Conservation (phyloP, 345 rosid species). For the Citrus sp. region DNA sequence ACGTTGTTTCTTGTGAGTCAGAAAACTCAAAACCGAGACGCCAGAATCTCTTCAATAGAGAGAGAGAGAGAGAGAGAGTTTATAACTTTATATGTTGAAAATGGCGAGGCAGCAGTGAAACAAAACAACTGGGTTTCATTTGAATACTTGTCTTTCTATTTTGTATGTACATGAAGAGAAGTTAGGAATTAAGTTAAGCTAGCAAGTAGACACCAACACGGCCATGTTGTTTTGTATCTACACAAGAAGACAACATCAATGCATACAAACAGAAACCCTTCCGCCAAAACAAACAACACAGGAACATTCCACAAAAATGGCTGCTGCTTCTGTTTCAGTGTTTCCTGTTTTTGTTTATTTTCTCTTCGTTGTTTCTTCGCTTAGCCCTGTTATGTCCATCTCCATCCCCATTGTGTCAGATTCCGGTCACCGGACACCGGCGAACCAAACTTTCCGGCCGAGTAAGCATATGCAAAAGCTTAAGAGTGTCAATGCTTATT, state of each 20-base stretch:
- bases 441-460: constrained; percentile 55
- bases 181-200: constrained; percentile 13
- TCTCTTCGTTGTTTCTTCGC: constrained; percentile 40
- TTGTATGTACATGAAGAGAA: constrained; percentile 44
- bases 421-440: constrained; percentile 33
- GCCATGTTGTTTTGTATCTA: constrained; percentile 9
- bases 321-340: constrained; percentile 37
- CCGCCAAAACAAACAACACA: constrained; percentile 30
- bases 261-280: constrained; percentile 38
- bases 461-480: constrained; percentile 43
- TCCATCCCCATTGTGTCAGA: constrained; percentile 35
- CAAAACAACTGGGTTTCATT: constrained; percentile 3
- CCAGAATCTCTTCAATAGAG: constrained; percentile 21
- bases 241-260: constrained; percentile 53
- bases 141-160: constrained; percentile 27
- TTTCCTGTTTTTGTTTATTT: constrained; percentile 45
- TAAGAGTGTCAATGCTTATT: constrained; percentile 47
- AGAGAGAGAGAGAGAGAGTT: constrained; percentile 7
- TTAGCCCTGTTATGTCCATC: constrained; percentile 35
- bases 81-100: constrained; percentile 23
- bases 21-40: constrained; percentile 32
- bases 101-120: constrained; percentile 29
- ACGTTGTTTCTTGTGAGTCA: constrained; percentile 40
- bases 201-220: neutral
- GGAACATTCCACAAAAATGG: constrained; percentile 56